A percentile compares a stretch with the other conserved stretches of the same genome.
These are phyloP conservation scores for Musa troglodytarum DNA, from an alignment of 176 grass and related monocot genomes.

Conservation along the genomic window DNA sequence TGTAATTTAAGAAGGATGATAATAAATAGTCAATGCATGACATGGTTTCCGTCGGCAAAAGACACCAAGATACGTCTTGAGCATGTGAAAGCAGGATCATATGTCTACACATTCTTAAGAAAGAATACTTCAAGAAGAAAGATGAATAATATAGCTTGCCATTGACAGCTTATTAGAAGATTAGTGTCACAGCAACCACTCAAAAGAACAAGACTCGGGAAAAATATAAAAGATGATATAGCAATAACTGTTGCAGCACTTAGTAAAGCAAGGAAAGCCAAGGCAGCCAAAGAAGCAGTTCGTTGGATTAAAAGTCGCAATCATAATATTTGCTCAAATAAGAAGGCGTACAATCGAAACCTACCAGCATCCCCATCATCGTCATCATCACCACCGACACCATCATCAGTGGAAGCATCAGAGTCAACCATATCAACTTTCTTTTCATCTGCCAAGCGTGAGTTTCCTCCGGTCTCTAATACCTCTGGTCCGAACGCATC, in stretches of 20 bases:
- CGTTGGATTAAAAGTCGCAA: neutral
- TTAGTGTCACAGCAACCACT: too few species aligned
- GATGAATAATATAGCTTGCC: too few species aligned
- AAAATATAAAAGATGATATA: neutral
- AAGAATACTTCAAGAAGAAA: too few species aligned
- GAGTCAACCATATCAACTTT: constrained; percentile 7
- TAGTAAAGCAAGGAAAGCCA: neutral
- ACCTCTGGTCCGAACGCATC: too few species aligned
- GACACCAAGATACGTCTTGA: too few species aligned
- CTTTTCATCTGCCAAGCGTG: neutral
- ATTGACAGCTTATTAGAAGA: too few species aligned
- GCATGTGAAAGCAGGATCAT: too few species aligned
- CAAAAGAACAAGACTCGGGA: neutral
- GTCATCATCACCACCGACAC: neutral
- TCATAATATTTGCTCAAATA: neutral
- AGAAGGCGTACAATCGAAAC: neutral
- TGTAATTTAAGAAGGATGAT: neutral
- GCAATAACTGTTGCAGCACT: neutral
- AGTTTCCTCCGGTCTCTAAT: neutral
- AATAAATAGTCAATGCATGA: neutral
- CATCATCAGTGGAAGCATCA: constrained; percentile 18
- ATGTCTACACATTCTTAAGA: too few species aligned
- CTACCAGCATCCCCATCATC: neutral
- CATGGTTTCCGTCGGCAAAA: neutral
- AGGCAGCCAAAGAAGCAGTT: neutral